phyloP scores from a whole-genome alignment of 371 early-diverging fungal genomes.

The Apophysomyces variabilis region DNA sequence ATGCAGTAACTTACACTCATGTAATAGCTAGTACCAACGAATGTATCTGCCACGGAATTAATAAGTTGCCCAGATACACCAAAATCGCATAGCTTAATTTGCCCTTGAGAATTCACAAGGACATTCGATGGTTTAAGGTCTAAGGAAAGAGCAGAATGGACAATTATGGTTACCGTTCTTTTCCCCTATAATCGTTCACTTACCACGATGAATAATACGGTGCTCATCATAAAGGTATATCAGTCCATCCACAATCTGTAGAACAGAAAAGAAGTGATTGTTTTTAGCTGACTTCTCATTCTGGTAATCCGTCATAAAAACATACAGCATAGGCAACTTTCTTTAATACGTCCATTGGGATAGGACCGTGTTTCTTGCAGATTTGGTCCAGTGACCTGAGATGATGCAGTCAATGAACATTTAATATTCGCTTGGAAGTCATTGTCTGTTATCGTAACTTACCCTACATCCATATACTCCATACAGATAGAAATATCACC shows the following conservation, averaged over 20 bases:
- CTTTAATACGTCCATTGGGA: slow-evolving; percentile 77
- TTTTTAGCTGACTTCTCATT: neutral
- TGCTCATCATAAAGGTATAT: slow-evolving; percentile 84
- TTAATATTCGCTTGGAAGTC: neutral
- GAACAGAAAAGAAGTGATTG: slow-evolving; percentile 9
- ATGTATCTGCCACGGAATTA: slow-evolving; percentile 87
- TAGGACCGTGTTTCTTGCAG: slow-evolving; percentile 76
- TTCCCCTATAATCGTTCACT: slow-evolving; percentile 1
- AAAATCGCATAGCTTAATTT: slow-evolving; percentile 91
- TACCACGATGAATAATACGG: slow-evolving; percentile 88
- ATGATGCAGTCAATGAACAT: too few relatives aligned
- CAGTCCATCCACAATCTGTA: slow-evolving; percentile 74
- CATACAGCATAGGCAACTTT: slow-evolving; percentile 77
- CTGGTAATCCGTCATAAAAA: slow-evolving; percentile 6
- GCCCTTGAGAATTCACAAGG: slow-evolving; percentile 77
- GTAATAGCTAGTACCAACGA: slow-evolving; percentile 91
- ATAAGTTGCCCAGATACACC: slow-evolving; percentile 85
- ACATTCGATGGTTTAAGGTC: slow-evolving; percentile 87
- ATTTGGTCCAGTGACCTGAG: slow-evolving; percentile 77
- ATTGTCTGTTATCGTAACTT: slow-evolving; percentile 19
- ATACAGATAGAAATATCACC: slow-evolving; percentile 89
- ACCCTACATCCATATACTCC: slow-evolving; percentile 91
- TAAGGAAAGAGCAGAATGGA: slow-evolving; percentile 19
- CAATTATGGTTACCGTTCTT: neutral
- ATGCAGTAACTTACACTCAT: slow-evolving; percentile 76